Percentiles rank a stretch among this genome's conserved stretches.
Conservation (phyloP, 2,329 filamentous ascomycete genomes). For the Exophiala lecanii-corni region DNA sequence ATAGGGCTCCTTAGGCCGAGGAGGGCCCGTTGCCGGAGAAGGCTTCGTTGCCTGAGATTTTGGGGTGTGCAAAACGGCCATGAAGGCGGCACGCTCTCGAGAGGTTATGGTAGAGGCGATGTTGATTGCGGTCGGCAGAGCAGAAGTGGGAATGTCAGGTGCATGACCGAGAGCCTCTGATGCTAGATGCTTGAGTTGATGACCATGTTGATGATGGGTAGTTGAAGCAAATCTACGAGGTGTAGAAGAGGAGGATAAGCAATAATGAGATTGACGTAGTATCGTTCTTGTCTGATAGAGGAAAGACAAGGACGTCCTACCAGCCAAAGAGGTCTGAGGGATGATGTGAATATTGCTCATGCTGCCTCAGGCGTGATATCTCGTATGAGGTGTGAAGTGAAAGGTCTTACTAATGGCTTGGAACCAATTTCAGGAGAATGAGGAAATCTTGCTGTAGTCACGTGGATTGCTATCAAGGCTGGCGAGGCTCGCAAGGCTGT, state of each 20-base stretch:
- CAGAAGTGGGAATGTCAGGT: not conserved
- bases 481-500: no score
- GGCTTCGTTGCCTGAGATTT: slow-evolving; percentile 5
- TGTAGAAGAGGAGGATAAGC: not conserved
- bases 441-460: no score
- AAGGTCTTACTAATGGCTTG: no score
- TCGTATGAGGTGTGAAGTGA: no score
- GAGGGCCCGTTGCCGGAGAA: slow-evolving; percentile 2
- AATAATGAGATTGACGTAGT: slow-evolving; percentile 5
- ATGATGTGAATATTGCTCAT: no score
- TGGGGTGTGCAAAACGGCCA: slow-evolving; percentile 15
- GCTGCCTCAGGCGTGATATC: no score
- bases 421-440: no score
- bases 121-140: not conserved
- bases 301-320: slow-evolving; percentile 16
- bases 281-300: slow-evolving; percentile 25
- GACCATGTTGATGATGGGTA: slow-evolving; percentile 1
- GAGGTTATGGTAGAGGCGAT: slow-evolving; percentile 21
- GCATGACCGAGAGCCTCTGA: no score
- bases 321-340: no score
- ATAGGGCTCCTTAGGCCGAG: no score
- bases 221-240: slow-evolving; percentile 4
- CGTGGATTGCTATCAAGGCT: no score
- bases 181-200: no score
- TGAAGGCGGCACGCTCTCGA: slow-evolving; percentile 21